phyloP scores from a whole-genome alignment of 2,329 filamentous ascomycete genomes.

The Penicillium decumbens region DNA sequence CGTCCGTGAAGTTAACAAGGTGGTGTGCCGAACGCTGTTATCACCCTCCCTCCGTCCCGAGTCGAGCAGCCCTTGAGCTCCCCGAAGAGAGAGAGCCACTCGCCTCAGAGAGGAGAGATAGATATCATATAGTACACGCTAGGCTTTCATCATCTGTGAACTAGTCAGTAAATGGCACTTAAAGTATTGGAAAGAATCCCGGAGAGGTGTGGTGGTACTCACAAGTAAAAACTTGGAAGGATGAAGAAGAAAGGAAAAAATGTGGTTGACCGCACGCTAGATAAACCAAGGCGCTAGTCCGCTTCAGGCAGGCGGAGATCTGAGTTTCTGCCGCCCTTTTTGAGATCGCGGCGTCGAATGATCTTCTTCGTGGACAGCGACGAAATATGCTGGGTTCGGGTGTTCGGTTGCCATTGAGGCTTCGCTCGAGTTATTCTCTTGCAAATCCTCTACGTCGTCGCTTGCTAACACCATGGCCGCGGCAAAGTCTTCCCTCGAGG shows the following conservation, averaged over 20 bases:
- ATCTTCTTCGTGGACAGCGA: neutral
- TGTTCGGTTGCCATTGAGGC: constrained; percentile 23
- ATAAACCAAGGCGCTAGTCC: constrained; percentile 26
- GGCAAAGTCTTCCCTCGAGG: constrained; percentile 6
- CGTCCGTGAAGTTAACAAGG: constrained; percentile 97
- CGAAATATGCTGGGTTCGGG: constrained; percentile 24
- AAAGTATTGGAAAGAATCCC: neutral
- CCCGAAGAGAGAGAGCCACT: constrained; percentile 69
- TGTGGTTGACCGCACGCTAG: constrained; percentile 18
- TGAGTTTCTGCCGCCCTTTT: constrained; percentile 10
- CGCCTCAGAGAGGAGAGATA: constrained; percentile 59
- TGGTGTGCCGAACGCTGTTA: constrained; percentile 99
- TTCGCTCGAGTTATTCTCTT: constrained; percentile 38
- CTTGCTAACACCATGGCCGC: constrained; percentile 5
- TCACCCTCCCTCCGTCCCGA: constrained; percentile 71
- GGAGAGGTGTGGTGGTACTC: constrained; percentile 44
- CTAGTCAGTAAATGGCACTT: constrained; percentile 15
- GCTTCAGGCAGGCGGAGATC: constrained; percentile 18
- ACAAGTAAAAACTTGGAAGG: constrained; percentile 99
- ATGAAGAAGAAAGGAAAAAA: constrained; percentile 62
- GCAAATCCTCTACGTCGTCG: constrained; percentile 29
- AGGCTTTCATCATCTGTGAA: constrained; percentile 96
- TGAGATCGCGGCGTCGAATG: constrained; percentile 1
- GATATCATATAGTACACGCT: constrained; percentile 85
- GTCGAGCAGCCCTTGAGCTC: constrained; percentile 83